Evolutionary conservation across 2,329 filamentous ascomycete species (phyloP), one percentile per base, ranked within the genome.

Genomic region (Venturia carpophila): DNA sequence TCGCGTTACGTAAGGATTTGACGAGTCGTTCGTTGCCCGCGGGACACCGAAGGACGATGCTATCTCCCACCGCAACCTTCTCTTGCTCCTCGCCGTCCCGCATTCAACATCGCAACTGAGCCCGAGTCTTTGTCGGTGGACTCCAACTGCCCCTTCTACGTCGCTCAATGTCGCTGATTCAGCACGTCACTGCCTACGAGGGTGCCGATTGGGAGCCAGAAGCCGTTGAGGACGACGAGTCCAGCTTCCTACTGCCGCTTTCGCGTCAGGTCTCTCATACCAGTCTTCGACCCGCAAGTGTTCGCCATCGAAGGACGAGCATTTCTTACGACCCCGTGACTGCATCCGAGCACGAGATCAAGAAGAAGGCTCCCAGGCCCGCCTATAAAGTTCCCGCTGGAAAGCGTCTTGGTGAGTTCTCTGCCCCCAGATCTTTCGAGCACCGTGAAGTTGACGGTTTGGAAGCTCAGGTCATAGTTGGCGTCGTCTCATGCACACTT

Each of bases 141-240:
- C n/a, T 27, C n/a, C 17, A 19, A 1, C 27, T 21, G 34, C 24
- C 24, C 19, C 30, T 27, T 13, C 21, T 7, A 11, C 52, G 1
- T 37, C 27, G 6, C 52, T 6, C n/a, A 15, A 82, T 83, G 80
- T 82, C 80, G 70, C 74, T 83, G 63, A 75, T 80, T 66, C 80
- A 82, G 71, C 80, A 81, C 71, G 79, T 82, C 65, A 79, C 79
- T 60, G 74, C 76, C 63, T 75, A 79, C 69, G 80, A 82, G 70
- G 80, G 80, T 68, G 74, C 74, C 60, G 80, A 82, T 69, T 75
- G 78, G 66, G 77, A 80, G 56, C 70, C 70, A 10, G 72, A 71
- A 30, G 52, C 52, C 2, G 56, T 41, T 27, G 47, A 42, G 30
- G 74, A 75, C 68, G 73, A 73, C 3, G 69, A 75, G 43, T 71